Evolutionary conservation across 1,139 yeast genomes (phyloP), one percentile per base, ranked within the genome.

Genomic region (Lodderomyces pseudojiufengensis): DNA sequence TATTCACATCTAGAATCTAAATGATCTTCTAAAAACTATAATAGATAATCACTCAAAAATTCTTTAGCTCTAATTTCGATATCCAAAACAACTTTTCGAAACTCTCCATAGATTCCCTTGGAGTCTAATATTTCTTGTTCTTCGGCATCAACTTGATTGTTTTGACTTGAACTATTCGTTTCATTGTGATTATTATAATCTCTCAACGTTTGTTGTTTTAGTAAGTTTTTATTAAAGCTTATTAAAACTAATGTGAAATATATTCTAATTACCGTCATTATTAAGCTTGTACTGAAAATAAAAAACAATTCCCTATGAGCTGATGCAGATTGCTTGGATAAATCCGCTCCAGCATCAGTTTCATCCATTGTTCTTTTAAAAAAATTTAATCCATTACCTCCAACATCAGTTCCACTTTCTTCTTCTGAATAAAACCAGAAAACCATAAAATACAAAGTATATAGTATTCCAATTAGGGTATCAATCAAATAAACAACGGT

Each of bases 391-490:
- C 41, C 42, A 29, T 39, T 52, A 9, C 34, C 37, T 12, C 42
- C 44, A 9, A 14, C 26, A 9, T 41, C 41, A 18, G 40, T 39
- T 5, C 39, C 46, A 26, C 37, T 42, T 9, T 38, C 43, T 39
- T 65, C 66, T 50, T 67, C 78, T 32, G 66, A 51, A 40, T 70
- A 62, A 51, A 87, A 83, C 97, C 97, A 90, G 44, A 78, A 73
- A 38, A 73, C 69, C 11, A 82, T 72, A 54, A 92, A 88, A 57
- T 82, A 82, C 3, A 83, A 47, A 9, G 95, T 85, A 59, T 83
- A 87, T 5, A 82, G 60, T 21, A 78, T 59, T 15, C 88, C 85
- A 32, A 78, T 57, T 0, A 80, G 33, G 1, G 95, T 80, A 55
- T 90, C 97, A 13, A 76, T 40, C 2, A 76, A 53, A 54, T 81